These are phyloP conservation scores for Calonectria honghensis DNA, from an alignment of 2,329 filamentous ascomycete species.

Conservation along the genomic window DNA sequence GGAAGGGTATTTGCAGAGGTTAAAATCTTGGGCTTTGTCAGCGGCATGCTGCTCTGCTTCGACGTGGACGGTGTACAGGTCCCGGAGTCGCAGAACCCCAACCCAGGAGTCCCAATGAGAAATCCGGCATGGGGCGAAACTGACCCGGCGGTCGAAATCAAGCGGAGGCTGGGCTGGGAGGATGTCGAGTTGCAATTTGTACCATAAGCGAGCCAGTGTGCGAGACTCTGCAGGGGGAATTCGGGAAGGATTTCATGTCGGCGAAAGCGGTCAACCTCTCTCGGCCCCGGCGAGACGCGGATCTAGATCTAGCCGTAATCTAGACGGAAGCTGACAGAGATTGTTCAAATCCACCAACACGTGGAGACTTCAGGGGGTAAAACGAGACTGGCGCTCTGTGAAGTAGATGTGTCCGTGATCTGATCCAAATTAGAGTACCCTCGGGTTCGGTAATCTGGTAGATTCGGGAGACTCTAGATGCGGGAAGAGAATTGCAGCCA, in stretches of 20 bases:
- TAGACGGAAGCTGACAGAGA: neutral
- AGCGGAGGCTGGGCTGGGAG: conserved; percentile 28
- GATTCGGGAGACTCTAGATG: neutral
- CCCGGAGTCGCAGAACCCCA: conserved; percentile 23
- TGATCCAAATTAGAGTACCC: neutral
- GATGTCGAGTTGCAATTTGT: conserved; percentile 22
- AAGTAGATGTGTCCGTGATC: neutral
- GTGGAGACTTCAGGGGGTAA: conserved; percentile 21
- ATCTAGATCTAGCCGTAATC: conserved; percentile 18
- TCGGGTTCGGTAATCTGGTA: conserved; percentile 14
- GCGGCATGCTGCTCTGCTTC: conserved; percentile 25
- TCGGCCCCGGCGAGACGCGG: neutral
- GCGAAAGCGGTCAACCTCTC: neutral
- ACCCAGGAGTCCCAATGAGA: conserved; percentile 9
- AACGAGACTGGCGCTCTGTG: neutral
- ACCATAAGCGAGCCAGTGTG: conserved; percentile 3
- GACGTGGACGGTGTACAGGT: conserved; percentile 23
- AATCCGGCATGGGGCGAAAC: neutral
- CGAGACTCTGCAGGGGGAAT: neutral
- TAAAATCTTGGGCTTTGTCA: conserved; percentile 32
- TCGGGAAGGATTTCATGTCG: conserved; percentile 2
- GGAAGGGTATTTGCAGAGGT: conserved; percentile 34
- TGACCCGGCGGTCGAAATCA: neutral
- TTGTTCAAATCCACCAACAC: conserved; percentile 15
- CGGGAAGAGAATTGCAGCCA: neutral